phyloP scores from a whole-genome alignment of 371 early-diverging fungal genomes.

The Amoeboaphelidium protococcarum region DNA sequence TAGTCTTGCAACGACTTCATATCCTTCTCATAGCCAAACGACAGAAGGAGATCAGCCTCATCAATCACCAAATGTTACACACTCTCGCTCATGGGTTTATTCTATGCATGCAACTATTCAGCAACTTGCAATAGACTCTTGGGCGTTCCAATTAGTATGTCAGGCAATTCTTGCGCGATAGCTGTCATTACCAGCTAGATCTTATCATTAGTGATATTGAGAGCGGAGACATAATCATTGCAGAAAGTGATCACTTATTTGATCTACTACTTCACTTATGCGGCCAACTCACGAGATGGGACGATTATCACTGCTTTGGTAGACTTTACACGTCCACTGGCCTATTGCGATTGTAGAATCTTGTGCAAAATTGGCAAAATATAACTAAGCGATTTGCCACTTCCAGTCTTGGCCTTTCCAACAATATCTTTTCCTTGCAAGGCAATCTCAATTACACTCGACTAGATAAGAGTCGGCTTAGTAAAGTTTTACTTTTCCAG shows the following conservation, averaged over 20 bases:
- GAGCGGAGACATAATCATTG: too few relatives aligned
- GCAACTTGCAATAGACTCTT: too few relatives aligned
- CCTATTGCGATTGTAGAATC: slow-evolving; percentile 36
- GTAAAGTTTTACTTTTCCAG: slow-evolving; percentile 2
- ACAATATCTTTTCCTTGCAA: slow-evolving; percentile 85
- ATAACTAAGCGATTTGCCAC: slow-evolving; percentile 96
- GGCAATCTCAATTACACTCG: slow-evolving; percentile 75
- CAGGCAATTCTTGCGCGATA: too few relatives aligned
- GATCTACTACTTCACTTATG: background rate
- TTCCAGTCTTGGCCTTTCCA: slow-evolving; percentile 94
- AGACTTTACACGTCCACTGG: background rate
- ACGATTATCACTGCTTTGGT: slow-evolving; percentile 16
- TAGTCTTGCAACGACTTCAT: background rate
- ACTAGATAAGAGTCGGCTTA: slow-evolving; percentile 78
- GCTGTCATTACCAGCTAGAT: too few relatives aligned
- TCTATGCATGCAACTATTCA: too few relatives aligned
- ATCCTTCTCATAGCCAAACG: slow-evolving; percentile 74
- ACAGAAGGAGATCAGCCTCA: slow-evolving; percentile 76
- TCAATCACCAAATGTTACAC: slow-evolving; percentile 57
- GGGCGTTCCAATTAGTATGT: too few relatives aligned
- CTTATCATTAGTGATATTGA: too few relatives aligned
- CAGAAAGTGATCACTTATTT: background rate
- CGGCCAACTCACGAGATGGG: slow-evolving; percentile 38
- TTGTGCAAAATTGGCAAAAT: slow-evolving; percentile 77
- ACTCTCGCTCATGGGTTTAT: background rate